Base-by-base conservation (phyloP, 2,329 filamentous ascomycete species). In the Hymenoscyphus fructigenus region DNA sequence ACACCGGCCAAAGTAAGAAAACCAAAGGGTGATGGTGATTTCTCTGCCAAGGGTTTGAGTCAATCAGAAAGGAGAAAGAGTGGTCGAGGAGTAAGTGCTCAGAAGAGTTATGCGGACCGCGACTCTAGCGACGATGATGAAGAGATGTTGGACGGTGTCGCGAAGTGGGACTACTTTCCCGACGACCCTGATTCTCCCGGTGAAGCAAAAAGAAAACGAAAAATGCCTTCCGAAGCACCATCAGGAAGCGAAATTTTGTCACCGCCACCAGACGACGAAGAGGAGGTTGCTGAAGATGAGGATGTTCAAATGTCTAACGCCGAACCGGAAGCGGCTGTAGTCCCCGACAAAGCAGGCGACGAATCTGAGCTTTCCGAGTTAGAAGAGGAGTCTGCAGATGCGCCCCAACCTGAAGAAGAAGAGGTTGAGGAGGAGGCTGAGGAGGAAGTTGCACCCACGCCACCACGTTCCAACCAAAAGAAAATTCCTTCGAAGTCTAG, bases 101-200 rank as follows among this genome's bases (percentile, higher is more conserved):
- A 66, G n/a, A 76, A 75, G 65, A 73, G 64, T 12, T 79, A 79
- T 65, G 72, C 69, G 15, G 77, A 79, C 63, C 69, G 75, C 41
- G 78, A 78, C 61, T 78, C 79, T 58, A 79, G 75, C 47, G 81
- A 78, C 50, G 79, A 77, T 57, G 77, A 76, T 38, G 73, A 77
- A 64, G 77, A 77, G 63, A 77, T 78, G 76, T 69, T 71, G 66
- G 68, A 74, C 38, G 75, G 75, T 3, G 75, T 77, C 34, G 68
- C 72, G 12, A 69, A 73, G 53, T 76, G 73, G 69, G 71, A 71
- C 36, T 75, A 79, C 76, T 55, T 55, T 23, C 23, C 26, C 14
- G 44, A 34, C 12, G 47, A 38, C n/a, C 77, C 79, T 65, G 75
- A 75, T 55, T 74, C 78, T 36, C 28, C 34, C 12, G 29, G 29